Conservation (phyloP, 164 flowering plant genomes). For the Saururus chinensis region DNA sequence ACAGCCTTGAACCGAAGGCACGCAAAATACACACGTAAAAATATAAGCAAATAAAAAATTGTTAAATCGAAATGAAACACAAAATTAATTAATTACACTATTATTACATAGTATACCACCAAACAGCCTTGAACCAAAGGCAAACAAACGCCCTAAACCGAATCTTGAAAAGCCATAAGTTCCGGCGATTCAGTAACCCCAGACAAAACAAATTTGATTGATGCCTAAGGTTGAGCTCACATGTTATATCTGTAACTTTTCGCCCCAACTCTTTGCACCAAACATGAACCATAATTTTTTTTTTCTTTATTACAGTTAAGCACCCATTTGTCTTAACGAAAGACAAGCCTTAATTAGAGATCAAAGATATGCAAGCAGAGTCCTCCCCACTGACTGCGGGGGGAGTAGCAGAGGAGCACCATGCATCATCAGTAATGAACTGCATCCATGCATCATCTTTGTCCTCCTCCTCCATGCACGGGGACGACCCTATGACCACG, state of each 20-base stretch:
- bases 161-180: neutral
- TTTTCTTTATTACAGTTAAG: constrained; percentile 12
- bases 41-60: too few relatives aligned
- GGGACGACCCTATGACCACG: constrained; percentile 37
- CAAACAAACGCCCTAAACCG: neutral
- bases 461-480: constrained; percentile 57
- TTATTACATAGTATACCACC: too few relatives aligned
- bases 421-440: constrained; percentile 78
- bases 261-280: neutral
- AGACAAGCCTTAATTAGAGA: constrained; percentile 18
- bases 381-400: constrained; percentile 25
- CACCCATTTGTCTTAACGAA: neutral
- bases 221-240: too few relatives aligned
- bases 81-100: too few relatives aligned
- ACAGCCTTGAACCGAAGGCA: neutral
- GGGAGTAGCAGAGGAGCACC: constrained; percentile 41
- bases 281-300: neutral
- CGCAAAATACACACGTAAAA: too few relatives aligned
- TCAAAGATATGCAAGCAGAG: constrained; percentile 19
- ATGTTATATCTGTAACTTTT: neutral
- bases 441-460: constrained; percentile 97
- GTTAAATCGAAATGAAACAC: too few relatives aligned
- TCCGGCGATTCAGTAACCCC: too few relatives aligned
- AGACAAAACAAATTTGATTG: too few relatives aligned
- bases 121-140: neutral